A percentile compares a stretch with the other conserved stretches of the same genome.
Evolutionary conservation across 306 rosid genomes (phyloP).

Genomic region (Malus asiatica): DNA sequence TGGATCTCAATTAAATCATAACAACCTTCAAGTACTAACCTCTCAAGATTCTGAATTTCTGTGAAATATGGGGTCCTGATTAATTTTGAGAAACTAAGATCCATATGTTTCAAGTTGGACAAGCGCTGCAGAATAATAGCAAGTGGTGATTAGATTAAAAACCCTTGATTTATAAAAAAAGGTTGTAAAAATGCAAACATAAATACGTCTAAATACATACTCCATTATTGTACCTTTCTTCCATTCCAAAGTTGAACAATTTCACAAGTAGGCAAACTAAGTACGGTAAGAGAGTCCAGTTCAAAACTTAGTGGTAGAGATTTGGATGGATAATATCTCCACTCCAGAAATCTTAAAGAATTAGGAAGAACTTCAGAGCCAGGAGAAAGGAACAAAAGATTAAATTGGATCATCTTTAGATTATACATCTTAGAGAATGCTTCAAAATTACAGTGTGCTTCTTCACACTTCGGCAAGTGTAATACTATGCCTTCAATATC

Average conservation of each 20-base stretch:
- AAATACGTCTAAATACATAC: too few species aligned
- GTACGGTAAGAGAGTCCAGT: background rate
- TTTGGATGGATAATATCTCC: background rate
- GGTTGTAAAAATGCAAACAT: too few species aligned
- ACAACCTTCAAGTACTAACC: constrained; percentile 5
- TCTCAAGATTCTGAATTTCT: background rate
- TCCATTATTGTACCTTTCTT: background rate
- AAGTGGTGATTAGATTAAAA: background rate
- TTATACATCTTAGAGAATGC: background rate
- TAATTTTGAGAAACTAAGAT: constrained; percentile 2
- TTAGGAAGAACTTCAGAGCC: background rate
- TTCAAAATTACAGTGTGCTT: background rate
- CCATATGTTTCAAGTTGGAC: background rate
- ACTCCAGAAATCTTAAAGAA: background rate
- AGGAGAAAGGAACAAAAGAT: background rate
- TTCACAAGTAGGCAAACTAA: background rate
- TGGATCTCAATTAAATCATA: constrained; percentile 2
- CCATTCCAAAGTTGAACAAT: constrained; percentile 7
- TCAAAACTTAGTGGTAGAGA: background rate
- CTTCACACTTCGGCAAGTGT: background rate
- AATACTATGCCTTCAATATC: constrained; percentile 1
- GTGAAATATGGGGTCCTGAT: constrained; percentile 14
- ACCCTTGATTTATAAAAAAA: too few species aligned
- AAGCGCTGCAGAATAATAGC: background rate
- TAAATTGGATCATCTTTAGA: background rate